phyloP scores from a whole-genome alignment of 2,329 filamentous ascomycete species.

The Colletotrichum gigasporum region DNA sequence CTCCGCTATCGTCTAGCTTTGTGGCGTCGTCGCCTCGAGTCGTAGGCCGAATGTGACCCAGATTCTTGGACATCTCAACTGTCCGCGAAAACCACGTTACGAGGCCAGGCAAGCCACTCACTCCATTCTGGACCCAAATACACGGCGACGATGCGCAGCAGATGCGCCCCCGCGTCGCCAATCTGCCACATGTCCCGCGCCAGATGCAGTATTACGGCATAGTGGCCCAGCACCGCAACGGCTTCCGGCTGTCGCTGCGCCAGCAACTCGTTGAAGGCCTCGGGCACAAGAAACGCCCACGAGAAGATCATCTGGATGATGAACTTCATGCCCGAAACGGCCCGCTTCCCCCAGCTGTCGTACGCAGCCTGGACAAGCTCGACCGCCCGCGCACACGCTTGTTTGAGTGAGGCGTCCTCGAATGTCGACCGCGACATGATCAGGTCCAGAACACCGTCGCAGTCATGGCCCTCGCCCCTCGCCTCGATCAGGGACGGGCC shows the following conservation, averaged over 20 bases:
- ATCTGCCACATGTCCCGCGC: conserved; percentile 40
- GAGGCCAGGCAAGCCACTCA: conserved; percentile 4
- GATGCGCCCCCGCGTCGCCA: conserved; percentile 32
- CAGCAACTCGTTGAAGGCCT: conserved; percentile 37
- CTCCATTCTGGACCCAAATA: not conserved
- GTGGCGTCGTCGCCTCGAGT: too few species aligned
- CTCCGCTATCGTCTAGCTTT: too few species aligned
- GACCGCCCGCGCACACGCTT: conserved; percentile 31
- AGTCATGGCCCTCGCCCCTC: not conserved
- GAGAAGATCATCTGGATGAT: conserved; percentile 38
- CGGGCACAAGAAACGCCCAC: conserved; percentile 37
- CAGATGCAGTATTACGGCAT: conserved; percentile 39
- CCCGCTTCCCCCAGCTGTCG: conserved; percentile 17
- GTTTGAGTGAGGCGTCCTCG: conserved; percentile 24
- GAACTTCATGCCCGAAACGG: not conserved
- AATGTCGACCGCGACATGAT: conserved; percentile 38
- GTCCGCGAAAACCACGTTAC: not conserved
- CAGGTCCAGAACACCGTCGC: not conserved
- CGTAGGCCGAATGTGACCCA: too few species aligned
- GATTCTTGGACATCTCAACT: too few species aligned
- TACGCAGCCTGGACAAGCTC: conserved; percentile 34
- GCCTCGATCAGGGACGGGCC: not conserved
- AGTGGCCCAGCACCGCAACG: conserved; percentile 39
- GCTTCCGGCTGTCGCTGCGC: conserved; percentile 35
- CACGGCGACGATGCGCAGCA: not conserved